Evolutionary conservation across 371 early-diverging fungal genomes (phyloP), one percentile per base, ranked within the genome.

Genomic region (Lichtheimia hyalospora): DNA sequence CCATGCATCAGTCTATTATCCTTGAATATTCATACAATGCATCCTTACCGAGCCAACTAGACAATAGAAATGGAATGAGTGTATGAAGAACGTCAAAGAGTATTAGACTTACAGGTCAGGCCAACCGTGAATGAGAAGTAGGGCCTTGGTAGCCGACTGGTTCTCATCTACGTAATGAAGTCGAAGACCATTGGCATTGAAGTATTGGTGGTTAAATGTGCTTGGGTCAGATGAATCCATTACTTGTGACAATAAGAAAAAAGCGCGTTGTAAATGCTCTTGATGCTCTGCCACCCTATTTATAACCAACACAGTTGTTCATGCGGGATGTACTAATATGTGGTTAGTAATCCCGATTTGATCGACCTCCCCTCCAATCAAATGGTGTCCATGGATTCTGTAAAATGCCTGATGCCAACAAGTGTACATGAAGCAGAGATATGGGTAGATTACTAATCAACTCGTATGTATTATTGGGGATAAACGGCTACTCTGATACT

Each of bases 131-230:
- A 81, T 42, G 15, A 88, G 77, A 14, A 91, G 41, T 15, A 89
- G 51, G 1, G 79, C 67, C 6, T 77, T 73, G 0, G 71, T 66
- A 0, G 74, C 66, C 20, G 70, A 62, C 15, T 74, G 50, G 20
- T 90, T 90, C 56, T 88, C 86, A 60, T 91, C 91, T 27, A 91
- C 83, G 57, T 87, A 91, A 60, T 91, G 81, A 51, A 80, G 54
- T 23, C 68, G 64, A 34, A 81, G 75, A 40, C 79, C 80, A 52
- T 82, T 80, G 1, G 77, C 68, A 34, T 49, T 40, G 54, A 60
- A 60, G 27, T 63, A 70, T 61, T 71, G 63, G 46, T 79, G 79
- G 34, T 66, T 83, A 55, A 70, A 83, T 14, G 77, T 61, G 34
- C 56, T 28, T 7, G 83, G 79, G 46, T 79, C 65, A 62, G 66